Percentiles rank a stretch among this genome's conserved stretches.
These are phyloP conservation scores for Neurospora tetraspora DNA, from an alignment of 495 filamentous ascomycete genomes.

Conservation along the genomic window DNA sequence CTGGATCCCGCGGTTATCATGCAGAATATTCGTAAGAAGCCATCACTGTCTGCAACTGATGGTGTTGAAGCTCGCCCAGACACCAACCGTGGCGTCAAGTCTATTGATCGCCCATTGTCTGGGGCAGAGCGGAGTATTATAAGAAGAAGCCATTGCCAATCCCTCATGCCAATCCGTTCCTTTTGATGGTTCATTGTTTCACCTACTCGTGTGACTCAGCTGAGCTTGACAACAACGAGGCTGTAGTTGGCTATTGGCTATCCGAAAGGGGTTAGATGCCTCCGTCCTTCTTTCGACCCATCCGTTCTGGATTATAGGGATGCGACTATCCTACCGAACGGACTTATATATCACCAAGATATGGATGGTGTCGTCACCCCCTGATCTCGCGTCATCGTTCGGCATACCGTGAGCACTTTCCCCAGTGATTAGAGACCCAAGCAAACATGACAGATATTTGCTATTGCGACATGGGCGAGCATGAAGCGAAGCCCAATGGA, in stretches of 20 bases:
- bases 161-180: neutral
- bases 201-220: neutral
- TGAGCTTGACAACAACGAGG: neutral
- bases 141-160: neutral
- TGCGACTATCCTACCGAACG: neutral
- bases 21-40: too few species aligned
- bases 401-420: neutral
- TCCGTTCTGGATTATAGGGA: constrained; percentile 21
- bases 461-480: neutral
- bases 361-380: constrained; percentile 19
- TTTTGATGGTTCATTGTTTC: neutral
- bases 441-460: neutral
- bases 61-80: neutral
- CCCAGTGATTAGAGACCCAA: neutral
- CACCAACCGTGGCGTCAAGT: neutral
- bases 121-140: neutral
- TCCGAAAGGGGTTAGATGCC: constrained; percentile 25
- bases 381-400: constrained; percentile 25
- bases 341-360: neutral
- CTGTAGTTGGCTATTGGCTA: neutral
- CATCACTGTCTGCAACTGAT: neutral
- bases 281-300: constrained; percentile 25
- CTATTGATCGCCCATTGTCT: neutral
- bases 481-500: neutral
- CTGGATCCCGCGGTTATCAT: neutral